Base-by-base conservation (phyloP, 306 rosid genomes). In the Casuarina cunninghamiana region DNA sequence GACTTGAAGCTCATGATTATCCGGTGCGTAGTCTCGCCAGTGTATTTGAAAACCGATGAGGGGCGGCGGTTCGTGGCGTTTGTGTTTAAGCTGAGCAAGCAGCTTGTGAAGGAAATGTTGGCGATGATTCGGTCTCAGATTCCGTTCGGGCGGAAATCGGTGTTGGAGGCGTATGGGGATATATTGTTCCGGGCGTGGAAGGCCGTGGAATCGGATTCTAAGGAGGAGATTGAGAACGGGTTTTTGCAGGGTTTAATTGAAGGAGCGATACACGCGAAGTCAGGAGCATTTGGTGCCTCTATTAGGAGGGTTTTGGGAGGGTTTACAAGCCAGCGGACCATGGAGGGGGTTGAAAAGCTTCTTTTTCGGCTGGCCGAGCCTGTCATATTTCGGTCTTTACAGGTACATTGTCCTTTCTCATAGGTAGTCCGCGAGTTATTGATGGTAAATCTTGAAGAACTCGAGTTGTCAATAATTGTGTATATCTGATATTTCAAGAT, bases 111-210 rank as follows among this genome's bases (percentile, higher is more conserved):
- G 91, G 97, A 91, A 37, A 13, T 86, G 35, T n/a, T 90, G 92
- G 96, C 92, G 5, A 87, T 95, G 91, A 90, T 95, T 68, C 88
- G 90, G 46, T 88, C 98, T 3, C 98, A 95, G 85, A 88, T 95
- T 57, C 89, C 92, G 3, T 92, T 92, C 72, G 98, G 97, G 49
- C 85, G 97, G 80, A 95, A 95, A 83, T 92, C 97, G 3, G 83
- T 92, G 88, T 83, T 95, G 75, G 97, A 95, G 87, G 95, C 90
- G 10, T 92, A 87, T 17, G 96, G 96, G 3, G 98, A 92, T 38
- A 78, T 92, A 41, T 26, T 95, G 88, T 92, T 92, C 79, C 89
- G 97, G 74, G 97, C 89, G 11, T 95, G 98, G 98, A 91, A 86
- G 78, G 87, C 82, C 16, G 80, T 83, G 0, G 90, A 89, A 35